phyloP scores from a whole-genome alignment of 2,329 filamentous ascomycete species.

The Exophiala aquamarina region DNA sequence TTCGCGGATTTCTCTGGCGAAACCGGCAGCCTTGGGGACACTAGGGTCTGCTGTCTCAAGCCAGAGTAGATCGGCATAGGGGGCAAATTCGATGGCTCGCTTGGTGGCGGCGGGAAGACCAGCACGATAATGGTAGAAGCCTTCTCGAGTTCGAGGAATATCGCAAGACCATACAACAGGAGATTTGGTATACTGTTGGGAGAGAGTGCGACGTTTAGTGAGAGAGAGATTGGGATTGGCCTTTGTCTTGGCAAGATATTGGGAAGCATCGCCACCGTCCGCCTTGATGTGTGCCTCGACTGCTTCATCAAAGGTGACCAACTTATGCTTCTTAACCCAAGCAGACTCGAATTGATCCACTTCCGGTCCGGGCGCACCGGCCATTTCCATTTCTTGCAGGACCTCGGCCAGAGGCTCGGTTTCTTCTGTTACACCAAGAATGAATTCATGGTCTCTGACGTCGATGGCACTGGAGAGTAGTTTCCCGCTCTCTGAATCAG shows the following conservation, averaged over 20 bases:
- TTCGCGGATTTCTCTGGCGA: slow-evolving; percentile 73
- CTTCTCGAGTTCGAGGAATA: slow-evolving; percentile 87
- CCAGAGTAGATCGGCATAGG: slow-evolving; percentile 94
- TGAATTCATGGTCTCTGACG: slow-evolving; percentile 93
- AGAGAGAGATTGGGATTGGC: slow-evolving; percentile 74
- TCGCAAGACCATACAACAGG: slow-evolving; percentile 87
- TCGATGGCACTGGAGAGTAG: slow-evolving; percentile 89
- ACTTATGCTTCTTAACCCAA: slow-evolving; percentile 83
- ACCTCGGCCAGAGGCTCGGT: slow-evolving; percentile 81
- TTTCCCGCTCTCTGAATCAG: slow-evolving; percentile 91
- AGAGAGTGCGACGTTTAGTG: slow-evolving; percentile 71
- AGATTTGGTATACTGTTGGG: slow-evolving; percentile 63
- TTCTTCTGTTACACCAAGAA: slow-evolving; percentile 80
- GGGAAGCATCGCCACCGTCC: slow-evolving; percentile 63
- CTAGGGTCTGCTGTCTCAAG: slow-evolving; percentile 91
- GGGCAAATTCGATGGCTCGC: slow-evolving; percentile 85
- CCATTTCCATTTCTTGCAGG: slow-evolving; percentile 82
- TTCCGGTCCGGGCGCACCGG: slow-evolving; percentile 73
- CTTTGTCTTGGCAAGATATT: slow-evolving; percentile 64
- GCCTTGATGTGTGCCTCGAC: slow-evolving; percentile 71
- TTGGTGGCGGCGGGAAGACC: slow-evolving; percentile 81
- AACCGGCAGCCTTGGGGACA: slow-evolving; percentile 71
- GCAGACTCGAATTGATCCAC: slow-evolving; percentile 82
- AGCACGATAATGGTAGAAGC: slow-evolving; percentile 79
- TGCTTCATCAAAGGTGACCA: slow-evolving; percentile 91